Evolutionary conservation across 441 rosid species (phyloP), one percentile per base, ranked within the genome.

Genomic region (Dalechampia spathulata): DNA sequence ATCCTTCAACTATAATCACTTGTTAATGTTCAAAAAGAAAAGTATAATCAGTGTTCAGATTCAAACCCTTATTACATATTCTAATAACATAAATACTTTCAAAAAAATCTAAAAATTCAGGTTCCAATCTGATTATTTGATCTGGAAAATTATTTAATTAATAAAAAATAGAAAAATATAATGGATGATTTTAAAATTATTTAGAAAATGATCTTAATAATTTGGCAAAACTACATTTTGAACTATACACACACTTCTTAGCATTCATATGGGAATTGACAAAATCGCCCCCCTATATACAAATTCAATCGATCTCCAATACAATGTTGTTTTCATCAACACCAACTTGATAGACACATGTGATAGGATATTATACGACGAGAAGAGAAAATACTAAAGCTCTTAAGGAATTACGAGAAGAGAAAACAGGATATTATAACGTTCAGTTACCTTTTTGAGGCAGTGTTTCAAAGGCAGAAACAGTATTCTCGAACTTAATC

Each of bases 391-490:
- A 20, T 30, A 27, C 41, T 43, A 45, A 42, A 52, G 66, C 43
- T 21, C 43, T 21, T 8, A 39, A 26, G 26, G 51, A 52, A 19
- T 47, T 37, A 36, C 32, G 3, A n/a, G 47, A 55, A n/a, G n/a
- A n/a, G n/a, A n/a, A n/a, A n/a, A n/a, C n/a, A n/a, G n/a, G n/a
- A n/a, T n/a, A n/a, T n/a, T n/a, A n/a, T n/a, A n/a, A n/a, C 10
- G 7, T 38, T 79, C 74, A 86, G 49, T 77, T 72, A 22, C 90
- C 90, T 80, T 79, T 94, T 76, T 94, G 99, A 26, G 99, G 98
- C 62, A 90, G 71, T n/a, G 94, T 78, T 74, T 94, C 99, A 37
- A 94, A 94, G 39, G 99, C 99, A 21, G 98, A 90, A 41, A 94
- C 92, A 0, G 96, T 90, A 72, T 94, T 94, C 75, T 94, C 96